Base-by-base conservation (phyloP, 371 early-diverging fungal genomes). In the Conidiobolus coronatus region DNA sequence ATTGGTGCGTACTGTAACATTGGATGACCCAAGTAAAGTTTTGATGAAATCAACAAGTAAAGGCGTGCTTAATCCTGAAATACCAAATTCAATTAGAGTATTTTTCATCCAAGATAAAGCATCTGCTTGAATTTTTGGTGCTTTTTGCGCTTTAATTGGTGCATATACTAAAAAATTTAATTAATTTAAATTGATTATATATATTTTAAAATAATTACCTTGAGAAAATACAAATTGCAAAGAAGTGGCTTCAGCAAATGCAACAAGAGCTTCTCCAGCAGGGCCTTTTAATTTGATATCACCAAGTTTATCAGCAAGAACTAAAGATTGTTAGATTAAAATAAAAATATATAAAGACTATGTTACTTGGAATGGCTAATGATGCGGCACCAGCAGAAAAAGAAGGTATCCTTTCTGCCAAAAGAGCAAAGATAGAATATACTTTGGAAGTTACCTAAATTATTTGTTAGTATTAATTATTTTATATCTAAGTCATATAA, bases 271-370 rank as follows among this genome's bases (percentile, higher is more conserved):
- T 18, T 81, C 83, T 6, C 75, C 76, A 0, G 89, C 85, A 0
- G 75, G 67, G 21, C 77, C 79, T 53, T 88, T 90, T 21, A 90
- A 63, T 56, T 94, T 94, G 52, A 85, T 78, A 51, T 94, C 95
- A 14, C 91, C 86, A 20, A 94, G 65, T 58, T 90, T 92, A 51
- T 91, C 95, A 0, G 71, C 77, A 39, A 88, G 61, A 1, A 67
- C 79, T 71, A 56, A 24, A 3, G 2, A 15, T 9, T 17, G 17
- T 11, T 3, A 20, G 9, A 17, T 18, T 41, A 41, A 2, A 19
- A 15, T 11, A 12, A 19, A 12, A 17, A 20, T 3, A 5, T 7
- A 4, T 17, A 41, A 17, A 41, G 17, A 5, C 13, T 5, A 20
- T 15, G 51, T 53, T 59, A 60, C 68, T 66, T 50, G 79, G 75